These are phyloP conservation scores for Myrmaecium sp. DNA, from an alignment of 2,329 filamentous ascomycete genomes.

Conservation along the genomic window DNA sequence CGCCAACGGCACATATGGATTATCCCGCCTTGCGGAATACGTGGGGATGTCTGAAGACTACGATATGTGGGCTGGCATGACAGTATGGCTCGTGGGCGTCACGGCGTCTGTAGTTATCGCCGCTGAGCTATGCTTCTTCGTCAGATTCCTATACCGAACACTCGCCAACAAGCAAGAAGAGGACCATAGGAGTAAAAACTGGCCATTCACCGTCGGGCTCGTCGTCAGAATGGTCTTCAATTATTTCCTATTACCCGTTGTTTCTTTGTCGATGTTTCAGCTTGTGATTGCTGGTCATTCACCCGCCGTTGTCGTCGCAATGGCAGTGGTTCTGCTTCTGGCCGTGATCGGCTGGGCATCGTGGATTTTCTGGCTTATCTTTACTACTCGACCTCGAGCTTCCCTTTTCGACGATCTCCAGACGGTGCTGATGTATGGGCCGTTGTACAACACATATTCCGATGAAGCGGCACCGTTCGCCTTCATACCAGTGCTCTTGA, in stretches of 20 bases:
- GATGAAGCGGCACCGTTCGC: conserved; percentile 86
- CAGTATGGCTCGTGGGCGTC: conserved; percentile 73
- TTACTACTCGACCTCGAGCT: conserved; percentile 62
- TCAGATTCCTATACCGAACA: conserved; percentile 59
- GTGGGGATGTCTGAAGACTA: conserved; percentile 59
- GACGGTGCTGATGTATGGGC: conserved; percentile 77
- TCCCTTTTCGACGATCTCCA: conserved; percentile 86
- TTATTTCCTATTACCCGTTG: conserved; percentile 76
- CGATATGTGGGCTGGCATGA: conserved; percentile 90
- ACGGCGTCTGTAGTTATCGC: conserved; percentile 49
- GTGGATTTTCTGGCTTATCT: conserved; percentile 71
- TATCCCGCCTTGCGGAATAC: conserved; percentile 63
- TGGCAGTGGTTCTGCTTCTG: conserved; percentile 60
- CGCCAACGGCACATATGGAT: conserved; percentile 59
- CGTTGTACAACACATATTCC: conserved; percentile 92
- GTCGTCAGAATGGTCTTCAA: conserved; percentile 72
- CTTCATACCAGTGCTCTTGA: conserved; percentile 69
- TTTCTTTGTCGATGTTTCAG: conserved; percentile 80
- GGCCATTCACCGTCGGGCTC: conserved; percentile 52
- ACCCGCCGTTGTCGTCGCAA: conserved; percentile 50
- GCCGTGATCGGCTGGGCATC: conserved; percentile 54
- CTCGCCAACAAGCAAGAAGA: conserved; percentile 61
- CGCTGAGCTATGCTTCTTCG: conserved; percentile 53
- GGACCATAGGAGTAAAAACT: conserved; percentile 78
- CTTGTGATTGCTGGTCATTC: conserved; percentile 58